Conservation (phyloP, 768 basidiomycete genomes). For the Boletus vermiculosoides region DNA sequence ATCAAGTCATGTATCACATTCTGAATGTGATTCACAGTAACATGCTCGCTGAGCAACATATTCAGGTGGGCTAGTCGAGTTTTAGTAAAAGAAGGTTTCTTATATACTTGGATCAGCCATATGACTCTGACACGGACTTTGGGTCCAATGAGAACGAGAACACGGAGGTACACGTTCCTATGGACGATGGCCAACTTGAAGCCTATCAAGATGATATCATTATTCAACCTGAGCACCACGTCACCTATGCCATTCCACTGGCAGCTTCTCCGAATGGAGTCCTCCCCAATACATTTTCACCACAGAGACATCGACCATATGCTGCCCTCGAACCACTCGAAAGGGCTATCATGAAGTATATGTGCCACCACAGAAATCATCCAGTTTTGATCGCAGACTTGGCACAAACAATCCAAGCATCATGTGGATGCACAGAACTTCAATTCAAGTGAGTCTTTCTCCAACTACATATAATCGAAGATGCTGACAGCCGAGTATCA, state of each 20-base stretch:
- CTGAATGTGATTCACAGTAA: conserved; percentile 22
- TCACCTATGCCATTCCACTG: neutral
- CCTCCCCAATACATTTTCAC: conserved; percentile 19
- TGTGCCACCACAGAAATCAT: neutral
- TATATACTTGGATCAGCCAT: conserved; percentile 3
- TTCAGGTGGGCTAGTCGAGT: conserved; percentile 8
- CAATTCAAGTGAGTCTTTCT: conserved; percentile 23
- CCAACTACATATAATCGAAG: neutral
- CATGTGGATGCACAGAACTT: conserved; percentile 12
- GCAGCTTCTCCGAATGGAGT: neutral
- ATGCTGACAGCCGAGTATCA: neutral
- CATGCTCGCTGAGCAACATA: conserved; percentile 6
- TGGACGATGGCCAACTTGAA: neutral
- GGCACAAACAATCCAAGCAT: conserved; percentile 10
- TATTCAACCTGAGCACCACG: neutral
- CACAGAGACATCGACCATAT: conserved; percentile 21
- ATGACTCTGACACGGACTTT: neutral
- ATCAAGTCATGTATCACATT: conserved; percentile 29
- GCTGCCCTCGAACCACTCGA: conserved; percentile 18
- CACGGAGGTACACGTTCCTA: neutral
- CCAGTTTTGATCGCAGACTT: conserved; percentile 15
- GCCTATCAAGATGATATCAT: neutral
- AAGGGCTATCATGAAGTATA: conserved; percentile 20
- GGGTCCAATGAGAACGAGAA: neutral
- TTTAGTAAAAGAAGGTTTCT: neutral